Base-by-base conservation (phyloP, 202 grass and related monocot genomes). In the Hordeum pubiflorum region DNA sequence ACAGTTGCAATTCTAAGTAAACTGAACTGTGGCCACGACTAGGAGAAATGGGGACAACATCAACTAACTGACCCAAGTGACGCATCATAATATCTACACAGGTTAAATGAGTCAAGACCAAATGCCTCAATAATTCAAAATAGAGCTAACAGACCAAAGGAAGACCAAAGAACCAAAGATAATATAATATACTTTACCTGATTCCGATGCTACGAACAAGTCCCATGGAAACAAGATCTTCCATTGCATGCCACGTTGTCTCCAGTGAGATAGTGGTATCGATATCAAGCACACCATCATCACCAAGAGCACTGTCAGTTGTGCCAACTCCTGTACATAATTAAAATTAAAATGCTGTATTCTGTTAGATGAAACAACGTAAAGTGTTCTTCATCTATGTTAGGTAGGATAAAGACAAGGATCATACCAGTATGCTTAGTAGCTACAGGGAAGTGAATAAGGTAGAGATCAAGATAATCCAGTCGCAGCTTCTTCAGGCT, bases 161-260 rank as follows among this genome's bases (percentile, higher is more conserved):
- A 65, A 73, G 15, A 21, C 0, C 3, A 6, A 22, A 23, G 1
- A 72, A 62, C 55, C 31, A 48, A 48, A 48, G 54, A 38, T 21
- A 77, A 39, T 0, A 12, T 17, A 23, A 26, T 75, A n/a, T 4
- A 29, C 11, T 84, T 75, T 73, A 97, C 94, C 94, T 97, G 65
- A 97, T 97, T 48, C 94, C 92, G 34, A 97, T 97, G 79, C 88
- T 91, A 11, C 79, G 86, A 31, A 89, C 94, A 56, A 97, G 52
- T 82, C 88, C 88, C 86, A 75, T 80, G 5, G 92, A 91, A 81
- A 94, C 92, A 86, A 97, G 94, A 56, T 93, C 89, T 77, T 97
- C 94, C 92, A 97, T 94, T 4, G 91, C 87, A 86, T 91, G 94
- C 94, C 94, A 97, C 22, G 92, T 97, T 41, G 94, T 94, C 84